Conservation (phyloP, 768 basidiomycete species). For the Hemileccinum impolitum region DNA sequence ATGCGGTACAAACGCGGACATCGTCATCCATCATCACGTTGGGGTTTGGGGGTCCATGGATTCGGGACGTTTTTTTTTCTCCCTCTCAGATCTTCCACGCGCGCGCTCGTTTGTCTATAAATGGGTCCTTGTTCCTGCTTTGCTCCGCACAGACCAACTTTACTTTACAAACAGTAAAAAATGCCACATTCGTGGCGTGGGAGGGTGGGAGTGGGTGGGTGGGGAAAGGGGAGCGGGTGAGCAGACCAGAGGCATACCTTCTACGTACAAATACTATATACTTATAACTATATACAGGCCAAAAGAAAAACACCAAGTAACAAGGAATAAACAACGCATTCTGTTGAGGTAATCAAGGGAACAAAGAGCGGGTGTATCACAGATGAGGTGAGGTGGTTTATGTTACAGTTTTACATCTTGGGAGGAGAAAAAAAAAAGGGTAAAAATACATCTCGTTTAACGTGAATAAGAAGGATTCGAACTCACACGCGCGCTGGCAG, state of each 20-base stretch:
- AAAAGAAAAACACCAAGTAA: neutral
- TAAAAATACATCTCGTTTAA: constrained; percentile 29
- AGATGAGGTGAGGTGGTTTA: neutral
- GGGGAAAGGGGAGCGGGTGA: neutral
- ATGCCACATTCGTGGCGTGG: neutral
- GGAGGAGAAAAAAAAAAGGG: neutral
- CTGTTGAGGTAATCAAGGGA: constrained; percentile 6
- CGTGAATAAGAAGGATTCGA: constrained; percentile 3
- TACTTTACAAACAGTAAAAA: neutral
- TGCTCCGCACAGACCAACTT: constrained; percentile 6
- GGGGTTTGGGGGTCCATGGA: too few species aligned
- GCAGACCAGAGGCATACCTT: constrained; percentile 4
- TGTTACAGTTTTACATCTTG: constrained; percentile 24
- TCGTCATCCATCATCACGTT: too few species aligned
- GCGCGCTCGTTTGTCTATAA: neutral
- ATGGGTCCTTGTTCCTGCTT: constrained; percentile 9
- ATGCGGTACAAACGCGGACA: too few species aligned
- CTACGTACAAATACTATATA: constrained; percentile 24
- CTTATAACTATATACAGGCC: constrained; percentile 30
- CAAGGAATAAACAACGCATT: constrained; percentile 4
- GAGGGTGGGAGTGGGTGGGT: neutral
- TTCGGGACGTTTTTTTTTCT: too few species aligned
- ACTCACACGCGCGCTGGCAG: too few species aligned
- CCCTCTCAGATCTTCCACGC: too few species aligned
- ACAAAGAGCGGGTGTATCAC: constrained; percentile 13